Base-by-base conservation (phyloP, 768 basidiomycete species). In the Lactifluus subvellereus region DNA sequence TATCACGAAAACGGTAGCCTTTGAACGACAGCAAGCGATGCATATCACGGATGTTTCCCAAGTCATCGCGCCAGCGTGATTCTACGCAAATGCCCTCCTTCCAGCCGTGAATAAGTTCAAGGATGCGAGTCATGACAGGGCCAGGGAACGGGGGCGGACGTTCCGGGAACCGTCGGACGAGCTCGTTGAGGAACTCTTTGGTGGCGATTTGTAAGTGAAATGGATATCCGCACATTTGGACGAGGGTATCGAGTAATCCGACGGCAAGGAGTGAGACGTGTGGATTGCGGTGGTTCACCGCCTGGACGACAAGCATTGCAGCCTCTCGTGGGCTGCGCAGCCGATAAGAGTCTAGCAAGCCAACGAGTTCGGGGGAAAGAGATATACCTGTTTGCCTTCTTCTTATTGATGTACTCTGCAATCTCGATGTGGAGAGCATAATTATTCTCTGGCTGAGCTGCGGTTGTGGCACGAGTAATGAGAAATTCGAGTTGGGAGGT, bases 1-100 rank as follows among this genome's bases (percentile, higher is more conserved):
- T 55, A 37, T 89, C 86, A 59, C 88, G 80, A 75, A 91, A 91
- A 18, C 88, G 81, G 73, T 86, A 86, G 66, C 96, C 97, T 72
- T 98, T 99, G 82, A 95, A 98, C 6, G 86, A 88, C 68, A 99
- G 74, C 58, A 99, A 74, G 27, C 96, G 78, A 74, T 98, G 92
- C 97, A 99, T 99, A 76, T 99, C 97, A 68, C 96, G 76, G 62
- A 99, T 97, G 70, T 98, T 98, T 9, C 91, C 92, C 52, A 99
- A 77, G 74, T 98, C 96, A 62, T 98, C 97, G 72, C 91, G 93
- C 86, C 93, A 95, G 72, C 95, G 85, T 51, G 89, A 91, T 37
- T 90, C 87, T 0, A 78, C 71, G 71, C 96, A 98, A 50, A 99
- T 90, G 3, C 87, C 87, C 71, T 95, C 92, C 77, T 94, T 97